phyloP scores from a whole-genome alignment of 768 basidiomycete species.

The Boletus rubescentipes region DNA sequence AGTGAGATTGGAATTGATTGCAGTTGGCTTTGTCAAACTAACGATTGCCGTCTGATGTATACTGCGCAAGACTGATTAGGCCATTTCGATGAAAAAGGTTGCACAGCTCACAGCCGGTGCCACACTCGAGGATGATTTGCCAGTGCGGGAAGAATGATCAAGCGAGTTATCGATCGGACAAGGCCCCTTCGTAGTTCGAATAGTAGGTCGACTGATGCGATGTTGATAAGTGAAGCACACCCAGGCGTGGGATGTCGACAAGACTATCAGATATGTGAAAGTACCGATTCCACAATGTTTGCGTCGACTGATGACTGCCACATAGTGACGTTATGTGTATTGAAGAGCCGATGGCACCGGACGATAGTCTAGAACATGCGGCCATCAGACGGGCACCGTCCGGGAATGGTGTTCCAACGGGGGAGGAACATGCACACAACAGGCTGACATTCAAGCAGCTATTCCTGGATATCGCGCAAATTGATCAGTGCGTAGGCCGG shows the following conservation, averaged over 20 bases:
- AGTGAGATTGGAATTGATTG: neutral
- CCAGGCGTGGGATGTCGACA: slow-evolving; percentile 88
- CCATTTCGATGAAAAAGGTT: slow-evolving; percentile 89
- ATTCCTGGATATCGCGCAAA: slow-evolving; percentile 88
- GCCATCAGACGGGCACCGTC: slow-evolving; percentile 71
- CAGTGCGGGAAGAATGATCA: slow-evolving; percentile 77
- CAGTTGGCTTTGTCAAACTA: neutral
- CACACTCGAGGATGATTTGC: slow-evolving; percentile 73
- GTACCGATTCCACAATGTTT: slow-evolving; percentile 56
- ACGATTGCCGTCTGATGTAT: neutral
- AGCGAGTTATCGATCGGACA: slow-evolving; percentile 41
- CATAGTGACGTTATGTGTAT: slow-evolving; percentile 60
- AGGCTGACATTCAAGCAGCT: slow-evolving; percentile 95
- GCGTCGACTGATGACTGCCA: neutral
- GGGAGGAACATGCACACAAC: slow-evolving; percentile 90
- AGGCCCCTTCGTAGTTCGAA: slow-evolving; percentile 46
- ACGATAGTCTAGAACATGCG: slow-evolving; percentile 85
- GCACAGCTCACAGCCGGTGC: slow-evolving; percentile 84
- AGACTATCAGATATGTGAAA: slow-evolving; percentile 86
- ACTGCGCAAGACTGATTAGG: slow-evolving; percentile 37
- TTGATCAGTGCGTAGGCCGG: slow-evolving; percentile 85
- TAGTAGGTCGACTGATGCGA: slow-evolving; percentile 77
- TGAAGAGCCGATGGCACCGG: slow-evolving; percentile 91
- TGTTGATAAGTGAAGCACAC: slow-evolving; percentile 95
- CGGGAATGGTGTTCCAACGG: slow-evolving; percentile 89